Percentiles rank a stretch among this genome's conserved stretches.
These are phyloP conservation scores for Cyclotella atomus DNA, from an alignment of 108 stramenopile genomes.

Conservation along the genomic window DNA sequence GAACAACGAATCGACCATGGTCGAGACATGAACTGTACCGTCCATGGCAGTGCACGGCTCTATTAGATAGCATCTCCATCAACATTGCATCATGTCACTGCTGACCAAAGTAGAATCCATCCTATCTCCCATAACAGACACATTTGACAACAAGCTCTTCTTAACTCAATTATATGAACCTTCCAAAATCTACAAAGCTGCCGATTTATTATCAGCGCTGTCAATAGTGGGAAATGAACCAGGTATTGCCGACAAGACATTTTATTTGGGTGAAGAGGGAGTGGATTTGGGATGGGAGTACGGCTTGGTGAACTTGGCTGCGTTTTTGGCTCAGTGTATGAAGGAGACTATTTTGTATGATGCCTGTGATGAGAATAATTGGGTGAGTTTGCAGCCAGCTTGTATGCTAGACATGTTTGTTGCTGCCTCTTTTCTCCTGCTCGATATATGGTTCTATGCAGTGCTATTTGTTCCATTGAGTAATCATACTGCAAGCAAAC, in stretches of 20 bases:
- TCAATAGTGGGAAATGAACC: slow-evolving; percentile 9
- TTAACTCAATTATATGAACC: slow-evolving; percentile 11
- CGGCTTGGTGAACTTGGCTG: slow-evolving; percentile 55
- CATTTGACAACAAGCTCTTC: slow-evolving; percentile 5
- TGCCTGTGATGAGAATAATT: slow-evolving; percentile 63
- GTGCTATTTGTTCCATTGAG: too few relatives aligned
- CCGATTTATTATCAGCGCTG: slow-evolving; percentile 3
- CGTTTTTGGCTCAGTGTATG: slow-evolving; percentile 60
- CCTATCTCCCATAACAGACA: neutral
- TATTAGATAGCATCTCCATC: too few relatives aligned
- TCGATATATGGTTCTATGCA: too few relatives aligned
- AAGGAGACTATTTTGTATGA: slow-evolving; percentile 62
- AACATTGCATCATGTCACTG: too few relatives aligned
- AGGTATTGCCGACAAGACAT: slow-evolving; percentile 26
- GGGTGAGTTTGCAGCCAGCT: too few relatives aligned
- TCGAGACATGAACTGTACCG: too few relatives aligned
- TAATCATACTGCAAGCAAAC: too few relatives aligned
- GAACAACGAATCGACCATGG: too few relatives aligned
- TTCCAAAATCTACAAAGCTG: slow-evolving; percentile 12
- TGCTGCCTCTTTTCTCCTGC: too few relatives aligned
- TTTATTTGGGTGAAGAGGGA: slow-evolving; percentile 44
- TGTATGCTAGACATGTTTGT: too few relatives aligned
- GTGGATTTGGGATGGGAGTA: slow-evolving; percentile 26
- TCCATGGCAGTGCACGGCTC: too few relatives aligned
- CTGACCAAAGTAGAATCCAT: slow-evolving; percentile 16